A percentile compares a stretch with the other conserved stretches of the same genome.
phyloP scores from a whole-genome alignment of 169 alveolate genomes.

The Plasmodium berghei region DNA sequence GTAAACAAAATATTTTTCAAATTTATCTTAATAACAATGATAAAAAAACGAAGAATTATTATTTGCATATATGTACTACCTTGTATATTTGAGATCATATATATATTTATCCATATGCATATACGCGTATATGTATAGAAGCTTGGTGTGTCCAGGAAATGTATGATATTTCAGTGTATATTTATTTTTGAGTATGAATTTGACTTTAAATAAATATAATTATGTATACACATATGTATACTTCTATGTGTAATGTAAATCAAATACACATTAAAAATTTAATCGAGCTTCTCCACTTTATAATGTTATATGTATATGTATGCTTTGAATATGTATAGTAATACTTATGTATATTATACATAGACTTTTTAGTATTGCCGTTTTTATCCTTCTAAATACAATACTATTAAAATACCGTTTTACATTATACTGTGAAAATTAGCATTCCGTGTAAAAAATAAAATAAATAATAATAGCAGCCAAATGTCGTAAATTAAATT shows the following conservation, averaged over 20 bases:
- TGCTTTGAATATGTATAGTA: not conserved
- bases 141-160: too few relatives aligned
- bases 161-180: too few relatives aligned
- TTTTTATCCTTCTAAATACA: slow-evolving; percentile 3
- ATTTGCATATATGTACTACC: not conserved
- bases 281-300: not conserved
- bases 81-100: not conserved
- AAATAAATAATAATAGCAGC: slow-evolving; percentile 17
- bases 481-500: slow-evolving; percentile 24
- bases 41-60: not conserved
- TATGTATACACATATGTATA: slow-evolving; percentile 4
- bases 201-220: not conserved
- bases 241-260: not conserved
- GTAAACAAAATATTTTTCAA: slow-evolving; percentile 48
- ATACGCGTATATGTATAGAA: slow-evolving; percentile 20
- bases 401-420: slow-evolving; percentile 13
- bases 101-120: slow-evolving; percentile 14
- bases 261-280: not conserved
- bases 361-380: not conserved
- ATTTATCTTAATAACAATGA: slow-evolving; percentile 22
- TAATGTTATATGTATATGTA: not conserved
- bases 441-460: slow-evolving; percentile 12
- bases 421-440: not conserved
- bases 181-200: not conserved
- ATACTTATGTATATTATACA: not conserved